A percentile compares a stretch with the other conserved stretches of the same genome.
These are phyloP conservation scores for Suillus weaverae DNA, from an alignment of 768 basidiomycete species.

Conservation along the genomic window DNA sequence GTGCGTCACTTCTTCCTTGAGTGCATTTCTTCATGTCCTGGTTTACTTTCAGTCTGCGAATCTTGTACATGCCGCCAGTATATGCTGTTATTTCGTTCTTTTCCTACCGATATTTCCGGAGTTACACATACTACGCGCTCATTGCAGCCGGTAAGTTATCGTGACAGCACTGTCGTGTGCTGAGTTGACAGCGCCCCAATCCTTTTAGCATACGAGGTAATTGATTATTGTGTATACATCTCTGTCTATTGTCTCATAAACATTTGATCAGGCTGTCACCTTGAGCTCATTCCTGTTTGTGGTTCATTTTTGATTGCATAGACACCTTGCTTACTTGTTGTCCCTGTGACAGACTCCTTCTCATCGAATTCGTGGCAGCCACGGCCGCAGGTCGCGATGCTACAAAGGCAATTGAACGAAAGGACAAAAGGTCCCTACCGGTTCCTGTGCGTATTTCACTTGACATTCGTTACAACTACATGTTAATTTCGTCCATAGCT, in stretches of 20 bases:
- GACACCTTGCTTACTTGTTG: slow-evolving; percentile 1
- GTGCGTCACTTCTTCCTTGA: slow-evolving; percentile 18
- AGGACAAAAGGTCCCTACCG: slow-evolving; percentile 75
- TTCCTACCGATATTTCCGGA: slow-evolving; percentile 80
- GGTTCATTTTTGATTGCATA: not conserved
- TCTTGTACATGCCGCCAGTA: slow-evolving; percentile 82
- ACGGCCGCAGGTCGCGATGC: slow-evolving; percentile 64
- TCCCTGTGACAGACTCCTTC: slow-evolving; percentile 52
- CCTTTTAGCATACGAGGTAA: slow-evolving; percentile 65
- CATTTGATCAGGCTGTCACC: slow-evolving; percentile 61
- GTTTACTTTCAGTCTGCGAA: slow-evolving; percentile 54
- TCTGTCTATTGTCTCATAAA: slow-evolving; percentile 17
- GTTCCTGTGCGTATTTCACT: slow-evolving; percentile 52
- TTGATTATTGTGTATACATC: slow-evolving; percentile 13
- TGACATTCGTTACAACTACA: not conserved
- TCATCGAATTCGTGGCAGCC: slow-evolving; percentile 82
- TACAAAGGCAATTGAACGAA: slow-evolving; percentile 67
- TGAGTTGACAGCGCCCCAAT: slow-evolving; percentile 20
- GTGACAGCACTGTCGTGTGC: not conserved
- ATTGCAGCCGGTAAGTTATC: slow-evolving; percentile 45
- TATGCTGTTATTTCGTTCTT: slow-evolving; percentile 85
- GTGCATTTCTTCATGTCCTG: not conserved
- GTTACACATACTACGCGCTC: slow-evolving; percentile 66
- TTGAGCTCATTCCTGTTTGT: slow-evolving; percentile 84
- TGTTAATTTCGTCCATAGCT: slow-evolving; percentile 44